Evolutionary conservation across 73 alveolate species (phyloP).

Genomic region (Stentor roeselii): DNA sequence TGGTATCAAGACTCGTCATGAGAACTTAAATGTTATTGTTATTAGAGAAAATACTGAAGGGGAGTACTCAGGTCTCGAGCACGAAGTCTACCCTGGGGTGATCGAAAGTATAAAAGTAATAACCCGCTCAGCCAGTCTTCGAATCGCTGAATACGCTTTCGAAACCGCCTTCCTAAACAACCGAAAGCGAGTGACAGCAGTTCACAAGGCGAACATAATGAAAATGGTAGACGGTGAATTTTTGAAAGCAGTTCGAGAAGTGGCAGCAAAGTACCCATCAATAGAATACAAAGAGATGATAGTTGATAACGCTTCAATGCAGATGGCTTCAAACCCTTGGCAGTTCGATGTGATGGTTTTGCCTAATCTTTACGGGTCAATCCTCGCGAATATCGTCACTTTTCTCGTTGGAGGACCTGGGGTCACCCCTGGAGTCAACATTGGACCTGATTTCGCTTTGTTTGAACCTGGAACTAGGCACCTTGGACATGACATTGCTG

Average conservation of each 20-base stretch:
- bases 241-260: constrained; percentile 72
- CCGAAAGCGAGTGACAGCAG: constrained; percentile 69
- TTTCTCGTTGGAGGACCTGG: constrained; percentile 77
- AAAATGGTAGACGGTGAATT: constrained; percentile 63
- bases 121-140: constrained; percentile 47
- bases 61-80: constrained; percentile 72
- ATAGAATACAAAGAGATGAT: constrained; percentile 34
- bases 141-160: constrained; percentile 73
- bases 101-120: constrained; percentile 63
- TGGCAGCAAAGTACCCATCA: constrained; percentile 39
- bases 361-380: constrained; percentile 71
- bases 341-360: constrained; percentile 65
- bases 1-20: constrained; percentile 59
- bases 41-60: constrained; percentile 67
- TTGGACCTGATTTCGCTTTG: constrained; percentile 53
- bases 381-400: constrained; percentile 55
- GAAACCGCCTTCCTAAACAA: constrained; percentile 68
- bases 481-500: constrained; percentile 55
- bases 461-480: constrained; percentile 72
- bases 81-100: constrained; percentile 73
- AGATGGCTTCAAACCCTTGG: constrained; percentile 50
- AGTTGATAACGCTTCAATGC: constrained; percentile 56
- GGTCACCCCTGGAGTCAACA: constrained; percentile 66
- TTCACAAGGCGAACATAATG: constrained; percentile 75
- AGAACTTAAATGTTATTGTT: constrained; percentile 56